Conservation (phyloP, 73 alveolate genomes). For the Blepharisma stoltei region DNA sequence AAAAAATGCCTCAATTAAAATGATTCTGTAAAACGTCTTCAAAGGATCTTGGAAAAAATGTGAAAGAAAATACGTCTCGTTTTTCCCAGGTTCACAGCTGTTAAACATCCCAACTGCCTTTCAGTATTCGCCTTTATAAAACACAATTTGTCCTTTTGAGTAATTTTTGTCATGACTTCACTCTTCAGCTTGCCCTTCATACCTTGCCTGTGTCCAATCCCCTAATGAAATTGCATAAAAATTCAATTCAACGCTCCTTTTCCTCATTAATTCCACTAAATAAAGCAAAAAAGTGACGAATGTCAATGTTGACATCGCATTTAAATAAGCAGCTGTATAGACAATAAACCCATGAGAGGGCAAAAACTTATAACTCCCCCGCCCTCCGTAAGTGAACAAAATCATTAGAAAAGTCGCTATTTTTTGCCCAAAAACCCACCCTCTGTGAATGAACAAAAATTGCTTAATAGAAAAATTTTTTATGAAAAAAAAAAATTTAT, state of each 20-base stretch:
- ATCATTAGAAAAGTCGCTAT: too few relatives aligned
- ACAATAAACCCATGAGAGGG: neutral
- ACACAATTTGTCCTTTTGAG: neutral
- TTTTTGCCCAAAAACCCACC: too few relatives aligned
- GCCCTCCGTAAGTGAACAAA: too few relatives aligned
- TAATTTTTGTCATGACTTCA: constrained; percentile 5
- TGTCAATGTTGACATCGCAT: neutral
- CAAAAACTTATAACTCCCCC: constrained; percentile 25
- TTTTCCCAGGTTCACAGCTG: neutral
- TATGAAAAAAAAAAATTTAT: too few relatives aligned
- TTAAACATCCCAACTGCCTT: neutral
- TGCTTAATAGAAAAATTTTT: too few relatives aligned
- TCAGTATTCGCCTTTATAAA: neutral
- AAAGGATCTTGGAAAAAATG: neutral
- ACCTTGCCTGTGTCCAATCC: neutral
- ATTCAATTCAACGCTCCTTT: constrained; percentile 10
- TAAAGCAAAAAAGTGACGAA: neutral
- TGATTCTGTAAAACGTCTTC: neutral
- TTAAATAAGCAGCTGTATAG: neutral
- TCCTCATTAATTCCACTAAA: constrained; percentile 8
- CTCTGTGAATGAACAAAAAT: too few relatives aligned
- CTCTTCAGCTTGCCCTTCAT: neutral
- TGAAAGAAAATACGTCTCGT: neutral
- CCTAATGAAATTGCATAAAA: neutral
- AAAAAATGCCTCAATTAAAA: neutral